Conservation (phyloP, 768 basidiomycete species). For the Clavaria fumosa region DNA sequence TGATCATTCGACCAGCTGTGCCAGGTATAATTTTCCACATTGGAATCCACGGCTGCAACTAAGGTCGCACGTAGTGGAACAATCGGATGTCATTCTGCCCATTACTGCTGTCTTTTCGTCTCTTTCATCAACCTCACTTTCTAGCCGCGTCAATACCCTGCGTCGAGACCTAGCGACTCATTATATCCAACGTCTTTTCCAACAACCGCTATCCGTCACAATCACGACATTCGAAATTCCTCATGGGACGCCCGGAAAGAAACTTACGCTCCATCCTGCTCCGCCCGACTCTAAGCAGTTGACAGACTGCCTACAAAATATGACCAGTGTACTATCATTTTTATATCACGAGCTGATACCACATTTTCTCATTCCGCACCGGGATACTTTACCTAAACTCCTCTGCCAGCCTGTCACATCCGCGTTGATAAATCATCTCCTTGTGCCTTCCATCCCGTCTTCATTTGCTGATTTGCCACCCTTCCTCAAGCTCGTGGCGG, state of each 20-base stretch:
- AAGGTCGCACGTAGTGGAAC: slow-evolving; percentile 31
- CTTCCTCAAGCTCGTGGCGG: slow-evolving; percentile 41
- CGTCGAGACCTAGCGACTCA: slow-evolving; percentile 47
- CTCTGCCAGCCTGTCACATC: slow-evolving; percentile 45
- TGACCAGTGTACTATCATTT: slow-evolving; percentile 48
- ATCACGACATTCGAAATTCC: slow-evolving; percentile 17
- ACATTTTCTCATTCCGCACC: slow-evolving; percentile 40
- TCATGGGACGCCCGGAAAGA: slow-evolving; percentile 21
- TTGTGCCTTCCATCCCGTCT: slow-evolving; percentile 57
- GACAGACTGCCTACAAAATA: slow-evolving; percentile 32
- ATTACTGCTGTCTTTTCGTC: slow-evolving; percentile 44
- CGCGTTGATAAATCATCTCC: slow-evolving; percentile 47
- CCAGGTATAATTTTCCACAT: slow-evolving; percentile 20
- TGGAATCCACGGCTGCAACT: too few species aligned
- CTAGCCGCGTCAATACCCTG: slow-evolving; percentile 37
- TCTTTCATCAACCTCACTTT: slow-evolving; percentile 37
- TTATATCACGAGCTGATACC: slow-evolving; percentile 33
- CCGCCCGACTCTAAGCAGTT: slow-evolving; percentile 27
- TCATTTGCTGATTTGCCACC: slow-evolving; percentile 40
- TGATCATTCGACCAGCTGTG: slow-evolving; percentile 37
- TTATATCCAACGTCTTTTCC: slow-evolving; percentile 44
- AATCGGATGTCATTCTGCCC: slow-evolving; percentile 33
- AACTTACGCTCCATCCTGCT: slow-evolving; percentile 31
- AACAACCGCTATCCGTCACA: slow-evolving; percentile 32
- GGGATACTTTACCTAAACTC: slow-evolving; percentile 38